Evolutionary conservation across 345 rosid species (phyloP).

Genomic region (Syzygium aqueum): DNA sequence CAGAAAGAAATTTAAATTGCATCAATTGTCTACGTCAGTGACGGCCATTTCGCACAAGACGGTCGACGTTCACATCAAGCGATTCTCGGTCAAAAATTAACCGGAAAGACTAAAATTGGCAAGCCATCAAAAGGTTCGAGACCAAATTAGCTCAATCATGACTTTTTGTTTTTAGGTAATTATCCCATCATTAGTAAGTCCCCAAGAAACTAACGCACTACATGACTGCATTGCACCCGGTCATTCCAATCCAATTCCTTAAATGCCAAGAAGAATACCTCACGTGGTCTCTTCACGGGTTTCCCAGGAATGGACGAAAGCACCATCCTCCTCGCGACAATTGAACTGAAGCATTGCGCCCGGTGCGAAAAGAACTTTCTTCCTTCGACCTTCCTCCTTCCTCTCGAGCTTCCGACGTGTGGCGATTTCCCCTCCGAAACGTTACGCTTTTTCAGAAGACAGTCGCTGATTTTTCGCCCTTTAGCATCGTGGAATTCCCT

Average conservation of each 20-base stretch:
- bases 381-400: no score
- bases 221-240: neutral
- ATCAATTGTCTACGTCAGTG: no score
- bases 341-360: neutral
- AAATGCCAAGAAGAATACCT: neutral
- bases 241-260: neutral
- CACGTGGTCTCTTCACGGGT: no score
- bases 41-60: rapidly evolving
- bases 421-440: neutral
- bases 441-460: neutral
- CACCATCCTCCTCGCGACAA: neutral
- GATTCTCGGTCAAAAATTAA: no score
- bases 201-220: neutral
- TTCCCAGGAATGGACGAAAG: neutral
- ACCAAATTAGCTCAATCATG: no score
- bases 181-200: neutral
- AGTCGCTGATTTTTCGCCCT: neutral
- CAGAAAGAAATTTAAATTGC: no score
- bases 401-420: neutral
- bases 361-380: neutral
- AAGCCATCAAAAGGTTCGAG: no score
- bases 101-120: no score
- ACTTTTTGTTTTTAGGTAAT: no score
- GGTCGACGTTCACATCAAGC: no score
- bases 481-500: neutral